Conservation (phyloP, 495 filamentous ascomycete genomes). For the Xylaria intraflava region DNA sequence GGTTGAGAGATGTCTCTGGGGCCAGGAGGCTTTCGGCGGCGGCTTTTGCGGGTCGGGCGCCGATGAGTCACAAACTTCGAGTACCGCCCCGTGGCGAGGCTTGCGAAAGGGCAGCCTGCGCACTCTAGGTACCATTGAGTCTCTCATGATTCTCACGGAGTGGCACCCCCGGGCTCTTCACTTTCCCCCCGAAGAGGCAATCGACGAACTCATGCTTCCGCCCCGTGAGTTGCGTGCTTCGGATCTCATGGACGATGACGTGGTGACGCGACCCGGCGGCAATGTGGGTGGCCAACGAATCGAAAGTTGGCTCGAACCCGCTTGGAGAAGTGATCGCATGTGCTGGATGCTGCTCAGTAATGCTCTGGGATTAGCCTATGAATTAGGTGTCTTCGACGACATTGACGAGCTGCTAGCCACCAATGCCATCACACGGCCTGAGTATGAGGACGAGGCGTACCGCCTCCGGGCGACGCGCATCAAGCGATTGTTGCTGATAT, state of each 20-base stretch:
- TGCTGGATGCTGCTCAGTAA: slow-evolving; percentile 97
- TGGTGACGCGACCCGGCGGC: slow-evolving; percentile 35
- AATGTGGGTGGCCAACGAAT: slow-evolving; percentile 64
- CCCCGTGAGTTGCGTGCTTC: slow-evolving; percentile 40
- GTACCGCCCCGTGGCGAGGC: slow-evolving; percentile 52
- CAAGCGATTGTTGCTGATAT: slow-evolving; percentile 78
- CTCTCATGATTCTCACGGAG: slow-evolving; percentile 85
- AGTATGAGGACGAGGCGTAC: slow-evolving; percentile 64
- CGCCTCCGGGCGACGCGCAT: slow-evolving; percentile 73
- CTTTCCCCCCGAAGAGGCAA: slow-evolving; percentile 80
- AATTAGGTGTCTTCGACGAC: slow-evolving; percentile 90
- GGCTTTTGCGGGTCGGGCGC: slow-evolving; percentile 75
- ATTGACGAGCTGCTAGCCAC: slow-evolving; percentile 54
- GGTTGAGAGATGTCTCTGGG: slow-evolving; percentile 91
- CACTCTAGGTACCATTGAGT: slow-evolving; percentile 89
- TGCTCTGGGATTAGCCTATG: slow-evolving; percentile 80
- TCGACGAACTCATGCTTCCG: slow-evolving; percentile 53
- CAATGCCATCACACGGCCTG: slow-evolving; percentile 49
- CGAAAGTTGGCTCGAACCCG: slow-evolving; percentile 91
- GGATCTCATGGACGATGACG: slow-evolving; percentile 42
- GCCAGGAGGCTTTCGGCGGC: slow-evolving; percentile 87
- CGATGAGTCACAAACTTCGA: slow-evolving; percentile 56
- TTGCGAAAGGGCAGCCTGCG: slow-evolving; percentile 70
- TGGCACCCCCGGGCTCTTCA: slow-evolving; percentile 95
- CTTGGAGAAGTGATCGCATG: slow-evolving; percentile 95